These are phyloP conservation scores for Ceratocystis variospora DNA, from an alignment of 2,329 filamentous ascomycete genomes.

Conservation along the genomic window DNA sequence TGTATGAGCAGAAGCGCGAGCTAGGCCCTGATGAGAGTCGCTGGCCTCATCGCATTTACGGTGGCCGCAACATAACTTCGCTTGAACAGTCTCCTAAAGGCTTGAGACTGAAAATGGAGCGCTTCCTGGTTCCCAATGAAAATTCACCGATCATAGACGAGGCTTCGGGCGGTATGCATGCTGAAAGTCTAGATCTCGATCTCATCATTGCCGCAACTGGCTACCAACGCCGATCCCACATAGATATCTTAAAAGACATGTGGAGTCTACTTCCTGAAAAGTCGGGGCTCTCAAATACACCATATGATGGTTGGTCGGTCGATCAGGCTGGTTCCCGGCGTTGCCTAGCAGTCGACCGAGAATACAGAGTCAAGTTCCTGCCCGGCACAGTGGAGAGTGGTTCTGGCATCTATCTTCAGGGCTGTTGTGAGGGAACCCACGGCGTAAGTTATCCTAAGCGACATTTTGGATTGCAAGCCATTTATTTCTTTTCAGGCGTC, in stretches of 20 bases:
- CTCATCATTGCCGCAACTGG: slow-evolving; percentile 78
- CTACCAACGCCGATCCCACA: slow-evolving; percentile 65
- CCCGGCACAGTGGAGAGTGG: slow-evolving; percentile 52
- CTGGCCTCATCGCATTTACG: slow-evolving; percentile 74
- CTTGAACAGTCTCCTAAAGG: slow-evolving; percentile 38
- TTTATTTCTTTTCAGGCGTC: not conserved
- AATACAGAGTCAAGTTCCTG: slow-evolving; percentile 66
- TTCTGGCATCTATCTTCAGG: slow-evolving; percentile 82
- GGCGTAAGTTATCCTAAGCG: slow-evolving; percentile 51
- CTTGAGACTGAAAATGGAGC: slow-evolving; percentile 43
- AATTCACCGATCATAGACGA: slow-evolving; percentile 29
- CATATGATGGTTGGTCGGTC: slow-evolving; percentile 30
- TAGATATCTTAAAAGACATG: slow-evolving; percentile 57
- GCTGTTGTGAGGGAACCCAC: slow-evolving; percentile 84
- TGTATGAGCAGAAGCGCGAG: slow-evolving; percentile 72
- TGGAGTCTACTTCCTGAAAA: slow-evolving; percentile 48
- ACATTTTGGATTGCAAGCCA: slow-evolving; percentile 3
- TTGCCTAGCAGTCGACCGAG: slow-evolving; percentile 49
- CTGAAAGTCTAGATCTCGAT: slow-evolving; percentile 61
- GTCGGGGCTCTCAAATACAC: slow-evolving; percentile 23
- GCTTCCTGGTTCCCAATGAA: slow-evolving; percentile 14
- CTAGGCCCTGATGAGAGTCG: slow-evolving; percentile 51
- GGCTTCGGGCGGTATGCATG: slow-evolving; percentile 24
- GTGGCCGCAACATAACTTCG: slow-evolving; percentile 50
- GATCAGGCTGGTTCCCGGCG: slow-evolving; percentile 27